Conservation (phyloP, 257 asterid species). For the Gardenia jasminoides region DNA sequence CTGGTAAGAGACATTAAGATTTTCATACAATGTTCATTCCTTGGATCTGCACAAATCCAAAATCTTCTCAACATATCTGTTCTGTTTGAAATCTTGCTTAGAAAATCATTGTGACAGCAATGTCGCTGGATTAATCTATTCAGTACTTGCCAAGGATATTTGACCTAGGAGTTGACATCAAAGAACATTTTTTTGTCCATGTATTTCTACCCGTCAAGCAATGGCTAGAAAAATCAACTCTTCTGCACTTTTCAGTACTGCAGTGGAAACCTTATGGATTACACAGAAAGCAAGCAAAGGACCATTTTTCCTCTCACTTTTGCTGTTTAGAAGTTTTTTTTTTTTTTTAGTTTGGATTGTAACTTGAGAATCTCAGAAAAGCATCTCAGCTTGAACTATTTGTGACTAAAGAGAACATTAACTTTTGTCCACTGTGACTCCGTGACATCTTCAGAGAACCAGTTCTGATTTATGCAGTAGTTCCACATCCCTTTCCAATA, state of each 20-base stretch:
- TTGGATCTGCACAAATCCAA: neutral
- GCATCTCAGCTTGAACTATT: neutral
- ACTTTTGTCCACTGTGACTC: neutral
- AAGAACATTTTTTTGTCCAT: neutral
- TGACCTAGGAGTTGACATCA: neutral
- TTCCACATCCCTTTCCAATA: neutral
- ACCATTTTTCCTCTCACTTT: neutral
- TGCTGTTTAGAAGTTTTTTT: neutral
- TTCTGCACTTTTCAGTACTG: neutral
- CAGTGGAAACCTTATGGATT: neutral
- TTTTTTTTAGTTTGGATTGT: no score
- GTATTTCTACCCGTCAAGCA: neutral
- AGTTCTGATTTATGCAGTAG: neutral
- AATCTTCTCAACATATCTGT: neutral
- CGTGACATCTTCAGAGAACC: no score
- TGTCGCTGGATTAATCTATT: neutral
- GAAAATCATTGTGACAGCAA: neutral
- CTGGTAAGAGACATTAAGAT: slow-evolving; percentile 40
- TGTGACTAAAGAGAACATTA: neutral
- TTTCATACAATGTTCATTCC: neutral
- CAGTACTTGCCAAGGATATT: neutral
- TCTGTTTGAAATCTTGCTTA: neutral
- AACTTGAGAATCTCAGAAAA: neutral
- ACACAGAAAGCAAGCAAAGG: neutral
- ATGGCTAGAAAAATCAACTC: neutral